Evolutionary conservation across 257 asterid species (phyloP).

Genomic region (Striga asiatica): DNA sequence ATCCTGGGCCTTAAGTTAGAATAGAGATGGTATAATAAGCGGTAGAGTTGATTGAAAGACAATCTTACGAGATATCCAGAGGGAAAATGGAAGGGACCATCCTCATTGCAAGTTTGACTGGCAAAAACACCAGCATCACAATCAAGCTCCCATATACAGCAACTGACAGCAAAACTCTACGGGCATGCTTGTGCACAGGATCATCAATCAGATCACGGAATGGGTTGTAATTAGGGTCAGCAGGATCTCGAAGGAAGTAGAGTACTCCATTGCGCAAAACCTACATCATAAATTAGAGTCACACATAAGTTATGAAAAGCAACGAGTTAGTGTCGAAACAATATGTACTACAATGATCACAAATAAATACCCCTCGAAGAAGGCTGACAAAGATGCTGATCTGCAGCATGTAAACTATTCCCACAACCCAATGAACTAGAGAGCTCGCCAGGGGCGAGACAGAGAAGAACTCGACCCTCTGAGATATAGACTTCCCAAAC

Average conservation of each 20-base stretch:
- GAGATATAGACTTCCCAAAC: slow-evolving; percentile 89
- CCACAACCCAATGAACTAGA: slow-evolving; percentile 96
- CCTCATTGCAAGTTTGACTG: slow-evolving; percentile 94
- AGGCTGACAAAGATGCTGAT: slow-evolving; percentile 99
- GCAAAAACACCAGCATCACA: slow-evolving; percentile 93
- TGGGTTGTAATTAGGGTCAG: slow-evolving; percentile 97
- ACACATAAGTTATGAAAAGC: background rate
- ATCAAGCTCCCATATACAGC: slow-evolving; percentile 95
- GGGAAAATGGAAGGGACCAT: slow-evolving; percentile 87
- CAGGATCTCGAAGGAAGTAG: slow-evolving; percentile 96
- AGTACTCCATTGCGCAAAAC: slow-evolving; percentile 94
- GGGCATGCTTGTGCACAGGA: slow-evolving; percentile 99
- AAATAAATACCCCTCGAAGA: slow-evolving; percentile 79
- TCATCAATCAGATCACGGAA: slow-evolving; percentile 97
- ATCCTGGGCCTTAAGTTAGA: slow-evolving; percentile 1
- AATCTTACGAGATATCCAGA: slow-evolving; percentile 90
- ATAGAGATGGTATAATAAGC: slow-evolving; percentile 4
- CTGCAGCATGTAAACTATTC: slow-evolving; percentile 95
- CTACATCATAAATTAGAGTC: slow-evolving; percentile 29
- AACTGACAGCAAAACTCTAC: slow-evolving; percentile 88
- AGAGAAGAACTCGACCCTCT: slow-evolving; percentile 92
- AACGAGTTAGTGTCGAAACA: background rate
- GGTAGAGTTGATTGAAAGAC: background rate
- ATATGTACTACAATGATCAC: background rate
- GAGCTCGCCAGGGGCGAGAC: slow-evolving; percentile 95